Conservation (phyloP, 768 basidiomycete genomes). For the Psilocybe azurescens region DNA sequence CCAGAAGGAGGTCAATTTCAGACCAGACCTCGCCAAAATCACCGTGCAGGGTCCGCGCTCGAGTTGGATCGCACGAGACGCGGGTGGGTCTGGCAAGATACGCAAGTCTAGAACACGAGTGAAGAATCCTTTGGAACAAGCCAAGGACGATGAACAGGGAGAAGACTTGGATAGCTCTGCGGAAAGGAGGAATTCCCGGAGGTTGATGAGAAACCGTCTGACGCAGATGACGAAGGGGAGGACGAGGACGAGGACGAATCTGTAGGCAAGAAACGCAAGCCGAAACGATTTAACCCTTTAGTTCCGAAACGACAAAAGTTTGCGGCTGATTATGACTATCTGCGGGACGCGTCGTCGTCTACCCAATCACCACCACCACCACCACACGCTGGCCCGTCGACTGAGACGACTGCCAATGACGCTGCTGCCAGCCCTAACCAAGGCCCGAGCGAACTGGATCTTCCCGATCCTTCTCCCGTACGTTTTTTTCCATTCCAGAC, state of each 20-base stretch:
- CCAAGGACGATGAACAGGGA: slow-evolving; percentile 7
- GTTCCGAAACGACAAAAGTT: slow-evolving; percentile 44
- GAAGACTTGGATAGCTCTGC: slow-evolving; percentile 16
- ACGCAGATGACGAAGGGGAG: slow-evolving; percentile 18
- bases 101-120: slow-evolving; percentile 25
- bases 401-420: too few species aligned
- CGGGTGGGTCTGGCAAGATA: slow-evolving; percentile 55
- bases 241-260: slow-evolving; percentile 25
- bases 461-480: slow-evolving; percentile 44
- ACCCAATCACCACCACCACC: not conserved
- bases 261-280: slow-evolving; percentile 29
- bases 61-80: slow-evolving; percentile 73
- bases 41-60: slow-evolving; percentile 52
- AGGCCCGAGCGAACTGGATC: not conserved
- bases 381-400: not conserved
- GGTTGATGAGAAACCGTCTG: slow-evolving; percentile 24
- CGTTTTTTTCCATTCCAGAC: not conserved
- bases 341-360: slow-evolving; percentile 22
- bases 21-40: slow-evolving; percentile 36
- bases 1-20: slow-evolving; percentile 42
- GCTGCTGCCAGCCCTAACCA: not conserved
- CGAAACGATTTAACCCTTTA: slow-evolving; percentile 28
- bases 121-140: slow-evolving; percentile 4
- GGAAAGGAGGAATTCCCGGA: slow-evolving; percentile 15
- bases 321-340: slow-evolving; percentile 56